Percentiles rank a stretch among this genome's conserved stretches.
Evolutionary conservation across 2,329 filamentous ascomycete species (phyloP).

Genomic region (Xylariaceae sp.): DNA sequence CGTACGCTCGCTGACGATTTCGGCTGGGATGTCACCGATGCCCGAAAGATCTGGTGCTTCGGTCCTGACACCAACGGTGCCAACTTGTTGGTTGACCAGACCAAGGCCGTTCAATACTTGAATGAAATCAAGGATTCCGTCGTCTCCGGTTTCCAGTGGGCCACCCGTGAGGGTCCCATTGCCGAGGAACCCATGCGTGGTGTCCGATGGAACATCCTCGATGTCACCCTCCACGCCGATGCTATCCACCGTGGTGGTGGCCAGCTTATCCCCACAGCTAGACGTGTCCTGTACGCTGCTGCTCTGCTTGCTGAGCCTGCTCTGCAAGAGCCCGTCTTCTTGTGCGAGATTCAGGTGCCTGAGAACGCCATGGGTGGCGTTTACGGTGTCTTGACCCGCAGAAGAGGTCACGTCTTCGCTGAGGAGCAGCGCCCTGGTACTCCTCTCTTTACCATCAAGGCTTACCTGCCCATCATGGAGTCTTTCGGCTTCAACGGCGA

Average conservation of each 20-base stretch:
- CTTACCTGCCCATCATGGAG: constrained; percentile 93
- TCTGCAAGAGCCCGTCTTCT: constrained; percentile 95
- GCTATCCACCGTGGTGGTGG: constrained; percentile 99
- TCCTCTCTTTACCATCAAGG: constrained; percentile 99
- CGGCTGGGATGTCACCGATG: constrained; percentile 99
- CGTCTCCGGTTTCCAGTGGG: constrained; percentile 99
- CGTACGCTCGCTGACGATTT: constrained; percentile 93
- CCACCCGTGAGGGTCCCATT: constrained; percentile 92
- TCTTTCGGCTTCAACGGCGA: constrained; percentile 99
- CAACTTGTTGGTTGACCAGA: constrained; percentile 99
- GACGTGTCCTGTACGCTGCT: constrained; percentile 95
- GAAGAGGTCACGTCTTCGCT: constrained; percentile 97
- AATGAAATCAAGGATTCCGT: constrained; percentile 99
- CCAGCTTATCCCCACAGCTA: constrained; percentile 95
- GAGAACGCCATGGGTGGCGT: constrained; percentile 99
- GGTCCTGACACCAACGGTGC: constrained; percentile 95
- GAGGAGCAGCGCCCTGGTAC: constrained; percentile 98
- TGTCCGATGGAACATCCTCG: constrained; percentile 97
- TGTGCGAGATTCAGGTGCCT: constrained; percentile 98
- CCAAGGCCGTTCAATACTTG: constrained; percentile 99
- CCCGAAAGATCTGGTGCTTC: constrained; percentile 99
- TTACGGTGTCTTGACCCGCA: constrained; percentile 96
- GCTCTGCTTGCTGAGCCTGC: constrained; percentile 85
- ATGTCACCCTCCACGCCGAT: constrained; percentile 99
- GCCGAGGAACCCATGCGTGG: constrained; percentile 98